Conservation (phyloP, 192 early-diverging fungal genomes). For the Coemansia sp. region DNA sequence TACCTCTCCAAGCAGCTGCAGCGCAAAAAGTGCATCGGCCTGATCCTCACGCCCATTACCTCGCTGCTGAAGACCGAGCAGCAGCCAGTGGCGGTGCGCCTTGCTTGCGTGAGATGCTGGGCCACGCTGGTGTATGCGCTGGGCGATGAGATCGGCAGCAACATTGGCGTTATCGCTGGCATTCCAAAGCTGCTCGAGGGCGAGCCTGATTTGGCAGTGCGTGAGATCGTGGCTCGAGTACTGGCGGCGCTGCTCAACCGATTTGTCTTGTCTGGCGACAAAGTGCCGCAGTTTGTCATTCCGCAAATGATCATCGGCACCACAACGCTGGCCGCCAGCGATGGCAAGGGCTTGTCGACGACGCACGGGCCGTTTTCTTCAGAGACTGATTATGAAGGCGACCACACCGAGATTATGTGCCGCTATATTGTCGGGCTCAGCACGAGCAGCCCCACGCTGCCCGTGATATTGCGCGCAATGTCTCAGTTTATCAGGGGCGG, state of each 20-base stretch:
- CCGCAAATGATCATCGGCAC: slow-evolving; percentile 51
- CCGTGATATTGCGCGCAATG: slow-evolving; percentile 11
- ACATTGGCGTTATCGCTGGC: slow-evolving; percentile 20
- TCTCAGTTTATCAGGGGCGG: slow-evolving; percentile 13
- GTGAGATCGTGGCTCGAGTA: slow-evolving; percentile 25
- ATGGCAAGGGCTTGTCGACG: slow-evolving; percentile 35
- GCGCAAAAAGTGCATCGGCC: slow-evolving; percentile 27
- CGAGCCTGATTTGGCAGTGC: slow-evolving; percentile 11
- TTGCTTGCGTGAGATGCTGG: slow-evolving; percentile 47
- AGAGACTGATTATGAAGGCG: slow-evolving; percentile 22
- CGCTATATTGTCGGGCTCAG: slow-evolving; percentile 37
- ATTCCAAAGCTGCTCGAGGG: background rate
- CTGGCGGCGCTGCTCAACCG: slow-evolving; percentile 31
- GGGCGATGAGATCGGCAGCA: slow-evolving; percentile 33
- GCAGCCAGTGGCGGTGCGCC: slow-evolving; percentile 8
- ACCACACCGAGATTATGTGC: slow-evolving; percentile 37
- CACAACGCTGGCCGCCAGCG: slow-evolving; percentile 44
- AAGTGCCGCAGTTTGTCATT: slow-evolving; percentile 35
- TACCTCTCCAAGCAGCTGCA: slow-evolving; percentile 22
- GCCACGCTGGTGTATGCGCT: slow-evolving; percentile 50
- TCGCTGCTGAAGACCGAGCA: slow-evolving; percentile 8
- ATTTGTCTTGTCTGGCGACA: slow-evolving; percentile 18
- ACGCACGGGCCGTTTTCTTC: slow-evolving; percentile 52
- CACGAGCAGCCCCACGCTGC: slow-evolving; percentile 23
- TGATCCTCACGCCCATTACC: slow-evolving; percentile 34